Conservation (phyloP, 2,329 filamentous ascomycete species). For the Fusarium luffae region DNA sequence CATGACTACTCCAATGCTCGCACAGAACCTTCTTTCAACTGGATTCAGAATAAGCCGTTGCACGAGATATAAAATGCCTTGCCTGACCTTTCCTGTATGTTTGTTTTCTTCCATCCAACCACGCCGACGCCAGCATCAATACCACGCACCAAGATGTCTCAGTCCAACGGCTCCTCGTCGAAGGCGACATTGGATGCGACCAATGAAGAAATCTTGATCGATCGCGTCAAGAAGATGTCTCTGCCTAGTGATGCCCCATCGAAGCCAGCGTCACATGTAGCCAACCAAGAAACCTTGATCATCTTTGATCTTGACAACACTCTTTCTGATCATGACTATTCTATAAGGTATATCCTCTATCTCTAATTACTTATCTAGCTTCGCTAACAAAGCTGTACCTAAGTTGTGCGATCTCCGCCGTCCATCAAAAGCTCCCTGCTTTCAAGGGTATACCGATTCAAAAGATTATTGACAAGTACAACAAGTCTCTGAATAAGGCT, state of each 20-base stretch:
- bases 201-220: not conserved
- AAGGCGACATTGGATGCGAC: not conserved
- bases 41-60: not conserved
- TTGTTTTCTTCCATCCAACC: not conserved
- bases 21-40: not conserved
- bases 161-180: not conserved
- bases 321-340: constrained; percentile 18
- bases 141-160: not conserved
- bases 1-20: not conserved
- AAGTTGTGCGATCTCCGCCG: not conserved
- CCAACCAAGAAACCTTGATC: not conserved
- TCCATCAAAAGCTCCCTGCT: not conserved
- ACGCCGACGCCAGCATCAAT: not conserved
- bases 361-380: too few species aligned
- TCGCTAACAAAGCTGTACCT: not conserved
- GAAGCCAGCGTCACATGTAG: not conserved
- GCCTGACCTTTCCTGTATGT: not conserved
- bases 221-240: not conserved
- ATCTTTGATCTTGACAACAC: constrained; percentile 26
- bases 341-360: not conserved
- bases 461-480: not conserved
- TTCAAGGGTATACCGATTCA: not conserved
- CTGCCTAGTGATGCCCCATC: not conserved
- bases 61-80: not conserved
- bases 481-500: not conserved